These are phyloP conservation scores for Dimargaris cristalligena DNA, from an alignment of 192 early-diverging fungal genomes.

Conservation along the genomic window DNA sequence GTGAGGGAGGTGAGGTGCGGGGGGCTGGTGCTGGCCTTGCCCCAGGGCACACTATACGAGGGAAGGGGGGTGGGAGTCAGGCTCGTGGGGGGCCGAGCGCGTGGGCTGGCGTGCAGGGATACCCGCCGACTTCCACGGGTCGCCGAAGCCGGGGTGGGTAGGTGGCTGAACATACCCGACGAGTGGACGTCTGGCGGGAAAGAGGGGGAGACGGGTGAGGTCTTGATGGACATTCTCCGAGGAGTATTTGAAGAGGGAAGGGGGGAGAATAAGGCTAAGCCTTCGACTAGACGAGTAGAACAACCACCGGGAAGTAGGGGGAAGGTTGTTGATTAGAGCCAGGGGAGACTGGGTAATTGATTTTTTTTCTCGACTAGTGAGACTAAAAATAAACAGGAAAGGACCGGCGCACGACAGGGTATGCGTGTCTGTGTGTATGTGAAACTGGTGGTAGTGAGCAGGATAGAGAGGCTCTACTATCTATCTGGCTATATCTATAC, in stretches of 20 bases:
- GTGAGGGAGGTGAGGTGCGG: conserved; percentile 4
- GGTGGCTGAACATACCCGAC: neutral
- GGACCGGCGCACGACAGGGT: too few relatives aligned
- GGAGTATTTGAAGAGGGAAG: neutral
- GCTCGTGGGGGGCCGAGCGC: neutral
- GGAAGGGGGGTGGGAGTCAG: neutral
- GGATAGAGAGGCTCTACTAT: too few relatives aligned
- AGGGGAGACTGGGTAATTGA: too few relatives aligned
- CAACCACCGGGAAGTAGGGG: too few relatives aligned
- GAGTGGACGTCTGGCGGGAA: conserved; percentile 8
- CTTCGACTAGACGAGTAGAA: too few relatives aligned
- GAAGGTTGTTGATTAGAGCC: too few relatives aligned
- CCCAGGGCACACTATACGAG: conserved; percentile 7
- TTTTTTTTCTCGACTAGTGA: too few relatives aligned
- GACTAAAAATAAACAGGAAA: too few relatives aligned
- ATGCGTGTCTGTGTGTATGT: too few relatives aligned
- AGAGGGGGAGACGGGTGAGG: neutral
- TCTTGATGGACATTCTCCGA: neutral
- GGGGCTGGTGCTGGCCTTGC: conserved; percentile 10
- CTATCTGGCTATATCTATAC: too few relatives aligned
- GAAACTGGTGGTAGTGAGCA: too few relatives aligned
- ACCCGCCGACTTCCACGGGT: neutral
- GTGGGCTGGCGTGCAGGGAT: neutral
- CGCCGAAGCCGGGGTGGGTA: neutral
- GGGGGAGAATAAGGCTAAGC: too few relatives aligned